Evolutionary conservation across 306 rosid species (phyloP).

Genomic region (Citrullus amarus): DNA sequence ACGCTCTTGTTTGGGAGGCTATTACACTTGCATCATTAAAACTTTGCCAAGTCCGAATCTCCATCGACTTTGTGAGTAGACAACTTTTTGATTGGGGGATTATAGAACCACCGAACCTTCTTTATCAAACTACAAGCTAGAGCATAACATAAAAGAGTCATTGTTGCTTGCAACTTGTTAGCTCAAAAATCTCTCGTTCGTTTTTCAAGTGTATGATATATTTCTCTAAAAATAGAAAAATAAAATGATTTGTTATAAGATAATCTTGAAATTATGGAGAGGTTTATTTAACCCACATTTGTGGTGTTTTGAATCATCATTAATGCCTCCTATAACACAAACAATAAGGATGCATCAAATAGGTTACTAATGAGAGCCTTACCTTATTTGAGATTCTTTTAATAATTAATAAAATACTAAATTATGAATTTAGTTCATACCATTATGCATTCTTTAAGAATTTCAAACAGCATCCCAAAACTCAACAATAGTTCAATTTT

Average conservation of each 20-base stretch:
- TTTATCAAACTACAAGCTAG: no score
- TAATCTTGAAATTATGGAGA: background rate
- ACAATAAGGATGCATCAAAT: background rate
- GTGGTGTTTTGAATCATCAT: background rate
- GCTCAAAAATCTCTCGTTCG: no score
- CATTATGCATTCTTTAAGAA: background rate
- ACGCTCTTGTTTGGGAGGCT: no score
- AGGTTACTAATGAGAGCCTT: background rate
- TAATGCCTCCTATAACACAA: background rate
- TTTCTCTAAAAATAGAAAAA: background rate
- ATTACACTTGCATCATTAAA: no score
- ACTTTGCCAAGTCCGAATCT: background rate
- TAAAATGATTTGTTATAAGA: background rate
- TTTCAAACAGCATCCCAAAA: background rate
- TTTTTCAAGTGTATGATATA: no score
- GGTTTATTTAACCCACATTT: background rate
- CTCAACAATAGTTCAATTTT: background rate
- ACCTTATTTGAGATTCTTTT: background rate
- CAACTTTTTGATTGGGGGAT: no score
- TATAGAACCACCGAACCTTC: no score
- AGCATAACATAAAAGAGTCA: no score
- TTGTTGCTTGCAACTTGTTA: no score
- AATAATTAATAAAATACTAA: background rate
- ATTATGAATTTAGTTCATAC: background rate
- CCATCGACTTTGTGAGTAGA: background rate